Evolutionary conservation across 306 rosid genomes (phyloP), one percentile per base, ranked within the genome.

Genomic region (Pachyrhizus erosus): DNA sequence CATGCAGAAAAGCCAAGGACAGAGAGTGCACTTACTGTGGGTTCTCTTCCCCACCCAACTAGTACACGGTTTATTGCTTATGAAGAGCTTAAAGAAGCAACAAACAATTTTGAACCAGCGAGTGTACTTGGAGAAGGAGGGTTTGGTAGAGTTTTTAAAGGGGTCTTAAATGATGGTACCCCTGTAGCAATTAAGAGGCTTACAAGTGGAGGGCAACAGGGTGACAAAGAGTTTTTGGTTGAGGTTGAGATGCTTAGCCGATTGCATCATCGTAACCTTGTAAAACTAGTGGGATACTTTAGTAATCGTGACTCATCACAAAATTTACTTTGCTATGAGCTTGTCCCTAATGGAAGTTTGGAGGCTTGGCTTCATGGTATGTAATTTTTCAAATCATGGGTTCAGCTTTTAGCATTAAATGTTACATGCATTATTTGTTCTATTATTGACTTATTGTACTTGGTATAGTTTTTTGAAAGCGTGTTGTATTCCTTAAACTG

Each of bases 281-380:
- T 96, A 80, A 96, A 96, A 80, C 90, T 96, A 76, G 95, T 96
- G 70, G 98, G 99, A 54, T 96, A 93, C 85, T 96, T 88, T 60
- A 87, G 97, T 84, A 93, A 71, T 76, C 94, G 93, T 29, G 97
- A 92, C 82, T 89, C 94, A 23, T 91, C 99, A 71, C 99, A 96
- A 75, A 92, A 96, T 88, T 86, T 92, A 58, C 92, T 96, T 74
- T 96, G 99, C 91, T 96, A 93, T 73, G 99, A 96, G 84, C 99
- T 96, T 88, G 94, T 96, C 61, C 89, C 98, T 27, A 96, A 96
- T 91, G 99, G 99, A 85, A 93, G 98, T 89, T 91, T 96, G 90
- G 98, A 96, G 82, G 92, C 98, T 62, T 93, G 99, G 99, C 98
- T 96, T 72, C 99, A 96, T 88, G 99, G 98, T 96, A 91, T 78